Evolutionary conservation across 176 grass and related monocot genomes (phyloP).

Genomic region (Guadua angustifolia): DNA sequence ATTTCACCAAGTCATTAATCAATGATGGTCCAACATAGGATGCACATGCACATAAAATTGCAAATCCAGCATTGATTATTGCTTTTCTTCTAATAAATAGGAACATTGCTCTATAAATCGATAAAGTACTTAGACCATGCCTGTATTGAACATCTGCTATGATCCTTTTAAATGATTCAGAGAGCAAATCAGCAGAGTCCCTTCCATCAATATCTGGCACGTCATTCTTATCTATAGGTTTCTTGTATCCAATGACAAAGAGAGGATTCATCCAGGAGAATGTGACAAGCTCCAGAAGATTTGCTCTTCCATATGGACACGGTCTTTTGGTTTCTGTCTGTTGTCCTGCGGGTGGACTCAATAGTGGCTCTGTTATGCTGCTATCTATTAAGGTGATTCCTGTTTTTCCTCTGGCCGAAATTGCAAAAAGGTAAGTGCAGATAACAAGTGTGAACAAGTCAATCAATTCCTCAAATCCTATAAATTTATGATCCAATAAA

Average conservation of each 20-base stretch:
- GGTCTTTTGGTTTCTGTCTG: slow-evolving; percentile 60
- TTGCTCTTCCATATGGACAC: slow-evolving; percentile 71
- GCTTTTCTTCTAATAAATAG: slow-evolving; percentile 74
- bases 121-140: slow-evolving; percentile 63
- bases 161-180: slow-evolving; percentile 68
- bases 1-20: slow-evolving; percentile 83
- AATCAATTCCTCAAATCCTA: slow-evolving; percentile 55
- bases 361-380: slow-evolving; percentile 66
- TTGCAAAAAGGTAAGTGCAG: slow-evolving; percentile 64
- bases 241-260: slow-evolving; percentile 80
- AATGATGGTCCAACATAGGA: slow-evolving; percentile 94
- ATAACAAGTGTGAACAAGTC: slow-evolving; percentile 55
- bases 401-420: slow-evolving; percentile 74
- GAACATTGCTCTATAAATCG: slow-evolving; percentile 82
- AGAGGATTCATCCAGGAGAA: slow-evolving; percentile 95
- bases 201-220: slow-evolving; percentile 77
- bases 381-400: slow-evolving; percentile 60
- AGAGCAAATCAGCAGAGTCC: slow-evolving; percentile 65
- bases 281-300: slow-evolving; percentile 69
- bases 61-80: slow-evolving; percentile 80
- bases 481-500: slow-evolving; percentile 38
- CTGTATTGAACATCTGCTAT: slow-evolving; percentile 62
- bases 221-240: slow-evolving; percentile 77
- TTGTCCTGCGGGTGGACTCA: slow-evolving; percentile 59
- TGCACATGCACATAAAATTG: slow-evolving; percentile 71